phyloP scores from a whole-genome alignment of 805 yeast species.

The Ogataea populi-albae region DNA sequence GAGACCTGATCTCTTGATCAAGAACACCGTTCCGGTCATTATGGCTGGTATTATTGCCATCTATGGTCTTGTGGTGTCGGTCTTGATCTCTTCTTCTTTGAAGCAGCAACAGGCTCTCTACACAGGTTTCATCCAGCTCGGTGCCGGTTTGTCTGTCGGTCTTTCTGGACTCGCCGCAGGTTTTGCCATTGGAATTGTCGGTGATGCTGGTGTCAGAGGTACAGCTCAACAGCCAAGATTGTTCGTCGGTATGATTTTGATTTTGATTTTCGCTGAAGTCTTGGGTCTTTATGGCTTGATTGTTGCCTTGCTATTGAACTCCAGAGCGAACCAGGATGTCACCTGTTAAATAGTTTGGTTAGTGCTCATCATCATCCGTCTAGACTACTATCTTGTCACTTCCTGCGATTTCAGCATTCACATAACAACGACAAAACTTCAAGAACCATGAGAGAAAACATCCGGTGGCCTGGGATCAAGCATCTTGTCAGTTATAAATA shows the following conservation, averaged over 20 bases:
- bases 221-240: slow-evolving; percentile 97
- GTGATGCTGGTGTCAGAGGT: slow-evolving; percentile 99
- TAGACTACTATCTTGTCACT: too few relatives aligned
- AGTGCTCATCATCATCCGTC: too few relatives aligned
- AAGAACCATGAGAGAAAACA: too few relatives aligned
- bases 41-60: slow-evolving; percentile 99
- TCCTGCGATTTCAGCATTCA: too few relatives aligned
- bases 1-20: slow-evolving; percentile 94
- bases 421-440: too few relatives aligned
- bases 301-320: slow-evolving; percentile 96
- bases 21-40: slow-evolving; percentile 93
- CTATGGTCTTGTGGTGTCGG: slow-evolving; percentile 95
- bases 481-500: too few relatives aligned
- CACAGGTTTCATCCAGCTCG: slow-evolving; percentile 97
- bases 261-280: slow-evolving; percentile 98
- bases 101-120: slow-evolving; percentile 89
- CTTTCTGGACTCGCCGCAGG: slow-evolving; percentile 98
- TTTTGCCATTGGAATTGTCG: slow-evolving; percentile 98
- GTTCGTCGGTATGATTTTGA: slow-evolving; percentile 97
- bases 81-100: slow-evolving; percentile 84
- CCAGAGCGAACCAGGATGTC: slow-evolving; percentile 94
- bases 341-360: slow-evolving; percentile 50
- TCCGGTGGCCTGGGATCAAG: too few relatives aligned
- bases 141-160: slow-evolving; percentile 98
- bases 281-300: slow-evolving; percentile 96